Percentiles rank a stretch among this genome's conserved stretches.
phyloP scores from a whole-genome alignment of 1,284 basidiomycete genomes.

The Bjerkandera adusta region DNA sequence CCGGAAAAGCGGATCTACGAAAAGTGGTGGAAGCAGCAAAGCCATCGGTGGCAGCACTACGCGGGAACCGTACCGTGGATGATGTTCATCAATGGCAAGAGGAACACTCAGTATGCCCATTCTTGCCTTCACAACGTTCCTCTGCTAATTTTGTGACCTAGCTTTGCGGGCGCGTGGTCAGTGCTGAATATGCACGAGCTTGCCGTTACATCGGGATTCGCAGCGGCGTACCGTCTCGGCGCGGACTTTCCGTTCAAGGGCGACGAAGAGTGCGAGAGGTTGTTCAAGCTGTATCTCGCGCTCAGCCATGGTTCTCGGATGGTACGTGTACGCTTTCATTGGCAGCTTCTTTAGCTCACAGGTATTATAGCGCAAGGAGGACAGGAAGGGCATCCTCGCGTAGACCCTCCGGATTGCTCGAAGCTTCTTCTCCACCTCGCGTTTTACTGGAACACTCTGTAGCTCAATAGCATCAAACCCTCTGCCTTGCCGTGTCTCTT shows the following conservation, averaged over 20 bases:
- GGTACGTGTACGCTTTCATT: conserved; percentile 22
- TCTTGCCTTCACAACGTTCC: conserved; percentile 25
- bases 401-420: too few relatives aligned
- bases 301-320: conserved; percentile 35
- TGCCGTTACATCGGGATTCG: conserved; percentile 57
- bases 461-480: too few relatives aligned
- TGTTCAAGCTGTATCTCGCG: conserved; percentile 47
- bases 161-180: conserved; percentile 41
- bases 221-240: conserved; percentile 56
- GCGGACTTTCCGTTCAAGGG: conserved; percentile 47
- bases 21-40: conserved; percentile 65
- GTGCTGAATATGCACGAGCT: conserved; percentile 56
- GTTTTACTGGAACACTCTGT: too few relatives aligned
- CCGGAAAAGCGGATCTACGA: conserved; percentile 48
- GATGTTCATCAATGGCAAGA: conserved; percentile 57
- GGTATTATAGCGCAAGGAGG: conserved; percentile 22
- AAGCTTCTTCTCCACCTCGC: neutral
- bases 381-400: conserved; percentile 30
- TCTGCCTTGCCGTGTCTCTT: too few relatives aligned
- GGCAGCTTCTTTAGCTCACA: neutral
- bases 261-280: conserved; percentile 39
- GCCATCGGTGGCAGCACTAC: conserved; percentile 60
- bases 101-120: conserved; percentile 39
- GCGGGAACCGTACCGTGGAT: conserved; percentile 57
- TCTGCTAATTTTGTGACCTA: conserved; percentile 19